Evolutionary conservation across 2,329 filamentous ascomycete species (phyloP).

Genomic region (Aspergillus intermedius): DNA sequence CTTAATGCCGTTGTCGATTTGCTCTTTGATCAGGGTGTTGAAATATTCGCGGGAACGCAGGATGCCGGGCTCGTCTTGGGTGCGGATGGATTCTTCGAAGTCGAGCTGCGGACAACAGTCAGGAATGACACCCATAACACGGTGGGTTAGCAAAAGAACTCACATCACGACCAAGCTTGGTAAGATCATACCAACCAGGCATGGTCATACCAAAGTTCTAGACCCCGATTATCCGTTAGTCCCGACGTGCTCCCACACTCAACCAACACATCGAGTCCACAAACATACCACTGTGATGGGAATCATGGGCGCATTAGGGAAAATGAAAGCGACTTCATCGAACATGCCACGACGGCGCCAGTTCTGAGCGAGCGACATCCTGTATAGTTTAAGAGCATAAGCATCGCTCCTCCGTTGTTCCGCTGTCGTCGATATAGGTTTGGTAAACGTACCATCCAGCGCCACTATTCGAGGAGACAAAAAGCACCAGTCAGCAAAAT

Average conservation of each 20-base stretch:
- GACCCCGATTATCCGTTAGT: constrained; percentile 1
- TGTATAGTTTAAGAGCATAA: constrained; percentile 13
- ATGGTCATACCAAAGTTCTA: constrained; percentile 71
- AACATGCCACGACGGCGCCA: constrained; percentile 75
- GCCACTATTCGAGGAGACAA: constrained; percentile 31
- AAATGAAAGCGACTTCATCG: constrained; percentile 85
- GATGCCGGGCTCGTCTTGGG: constrained; percentile 61
- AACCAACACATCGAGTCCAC: background rate
- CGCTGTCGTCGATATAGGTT: background rate
- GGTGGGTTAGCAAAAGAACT: constrained; percentile 4
- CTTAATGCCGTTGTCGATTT: constrained; percentile 74
- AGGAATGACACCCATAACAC: background rate
- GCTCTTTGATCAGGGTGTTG: constrained; percentile 68
- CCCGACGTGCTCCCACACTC: background rate
- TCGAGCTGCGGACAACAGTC: constrained; percentile 24
- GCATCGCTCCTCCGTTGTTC: background rate
- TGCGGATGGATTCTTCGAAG: constrained; percentile 35
- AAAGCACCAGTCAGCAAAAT: constrained; percentile 7
- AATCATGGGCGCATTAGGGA: constrained; percentile 82
- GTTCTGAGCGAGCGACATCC: constrained; percentile 74
- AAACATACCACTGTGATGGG: constrained; percentile 70
- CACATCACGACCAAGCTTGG: constrained; percentile 39
- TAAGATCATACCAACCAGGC: constrained; percentile 59
- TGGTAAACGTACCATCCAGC: constrained; percentile 38
- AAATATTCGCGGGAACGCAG: constrained; percentile 67